These are phyloP conservation scores for Colletotrichum orchidophilum DNA, from an alignment of 2,329 filamentous ascomycete species.

Conservation along the genomic window DNA sequence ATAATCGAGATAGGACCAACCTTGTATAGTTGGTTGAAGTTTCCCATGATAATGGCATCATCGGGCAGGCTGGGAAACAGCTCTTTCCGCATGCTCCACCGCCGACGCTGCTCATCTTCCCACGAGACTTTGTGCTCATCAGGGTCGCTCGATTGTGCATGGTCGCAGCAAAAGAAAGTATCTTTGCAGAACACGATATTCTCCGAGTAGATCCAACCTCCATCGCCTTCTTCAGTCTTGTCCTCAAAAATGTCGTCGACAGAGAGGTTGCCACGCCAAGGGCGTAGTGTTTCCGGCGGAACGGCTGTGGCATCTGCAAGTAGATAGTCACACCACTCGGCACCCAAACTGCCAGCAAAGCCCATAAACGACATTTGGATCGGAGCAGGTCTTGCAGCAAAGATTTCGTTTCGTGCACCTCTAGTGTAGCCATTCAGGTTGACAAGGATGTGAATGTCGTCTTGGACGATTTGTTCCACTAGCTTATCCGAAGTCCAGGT, in stretches of 20 bases:
- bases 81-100: conserved; percentile 94
- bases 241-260: conserved; percentile 75
- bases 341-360: conserved; percentile 93
- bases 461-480: conserved; percentile 84
- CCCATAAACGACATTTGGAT: conserved; percentile 99
- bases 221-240: conserved; percentile 74
- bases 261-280: conserved; percentile 78
- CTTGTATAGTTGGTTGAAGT: conserved; percentile 99
- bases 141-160: conserved; percentile 86
- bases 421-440: conserved; percentile 99
- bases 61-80: conserved; percentile 86
- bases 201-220: conserved; percentile 94
- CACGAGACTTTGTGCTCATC: conserved; percentile 75
- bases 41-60: conserved; percentile 89
- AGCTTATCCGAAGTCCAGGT: conserved; percentile 86
- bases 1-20: conserved; percentile 58
- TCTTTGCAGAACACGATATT: conserved; percentile 95
- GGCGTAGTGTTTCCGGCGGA: conserved; percentile 81
- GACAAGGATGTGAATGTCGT: conserved; percentile 92
- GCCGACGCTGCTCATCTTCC: conserved; percentile 81
- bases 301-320: conserved; percentile 90
- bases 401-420: conserved; percentile 96
- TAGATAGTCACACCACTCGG: conserved; percentile 98
- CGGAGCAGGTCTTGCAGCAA: conserved; percentile 91
- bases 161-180: conserved; percentile 98